Evolutionary conservation across 2,329 filamentous ascomycete species (phyloP).

Genomic region (Byssochlamys sp.): DNA sequence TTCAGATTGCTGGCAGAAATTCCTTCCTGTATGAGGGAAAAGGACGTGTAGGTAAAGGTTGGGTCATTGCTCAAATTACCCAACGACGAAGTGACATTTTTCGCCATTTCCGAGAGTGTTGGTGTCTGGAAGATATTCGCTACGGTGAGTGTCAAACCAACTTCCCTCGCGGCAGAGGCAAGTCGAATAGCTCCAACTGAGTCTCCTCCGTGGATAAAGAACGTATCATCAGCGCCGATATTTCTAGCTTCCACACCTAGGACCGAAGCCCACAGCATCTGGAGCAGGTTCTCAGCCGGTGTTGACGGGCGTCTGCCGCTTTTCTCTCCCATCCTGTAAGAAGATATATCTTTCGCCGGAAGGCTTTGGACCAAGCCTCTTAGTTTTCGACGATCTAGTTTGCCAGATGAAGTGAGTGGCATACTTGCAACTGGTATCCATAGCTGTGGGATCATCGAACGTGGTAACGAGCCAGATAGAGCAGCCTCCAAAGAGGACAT

Average conservation of each 20-base stretch:
- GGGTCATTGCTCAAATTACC: not conserved
- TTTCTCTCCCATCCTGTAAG: conserved; percentile 5
- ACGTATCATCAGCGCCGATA: conserved; percentile 13
- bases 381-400: conserved; percentile 19
- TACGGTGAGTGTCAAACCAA: conserved; percentile 8
- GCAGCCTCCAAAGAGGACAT: conserved; percentile 9
- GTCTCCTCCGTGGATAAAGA: conserved; percentile 18
- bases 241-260: conserved; percentile 6
- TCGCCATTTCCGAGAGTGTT: conserved; percentile 6
- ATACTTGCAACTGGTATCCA: conserved; percentile 24
- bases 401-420: conserved; percentile 24
- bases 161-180: conserved; percentile 7
- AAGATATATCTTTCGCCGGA: conserved; percentile 2
- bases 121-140: conserved; percentile 9
- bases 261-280: conserved; percentile 6
- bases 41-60: not conserved
- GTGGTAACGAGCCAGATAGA: conserved; percentile 17
- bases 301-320: conserved; percentile 5
- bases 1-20: conserved; percentile 1
- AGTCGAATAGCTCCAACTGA: conserved; percentile 15
- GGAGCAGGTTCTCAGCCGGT: conserved; percentile 5
- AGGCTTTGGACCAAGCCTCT: conserved; percentile 2
- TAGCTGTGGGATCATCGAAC: conserved; percentile 25
- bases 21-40: conserved; percentile 2
- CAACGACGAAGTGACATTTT: not conserved